Evolutionary conservation across 192 early-diverging fungal species (phyloP).

Genomic region (Dispira simplex): DNA sequence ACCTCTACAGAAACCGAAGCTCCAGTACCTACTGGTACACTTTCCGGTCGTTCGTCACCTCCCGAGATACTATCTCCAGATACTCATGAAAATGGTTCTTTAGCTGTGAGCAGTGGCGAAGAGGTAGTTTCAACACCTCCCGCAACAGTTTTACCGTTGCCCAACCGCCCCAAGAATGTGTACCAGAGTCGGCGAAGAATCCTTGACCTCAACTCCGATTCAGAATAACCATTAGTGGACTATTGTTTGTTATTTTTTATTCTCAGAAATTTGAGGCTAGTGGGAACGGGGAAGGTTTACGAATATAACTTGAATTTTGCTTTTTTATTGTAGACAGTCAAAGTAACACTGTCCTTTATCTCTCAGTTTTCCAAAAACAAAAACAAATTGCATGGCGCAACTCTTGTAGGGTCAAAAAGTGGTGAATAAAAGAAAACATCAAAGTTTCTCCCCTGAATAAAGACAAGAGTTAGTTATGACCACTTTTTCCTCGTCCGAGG

Average conservation of each 20-base stretch:
- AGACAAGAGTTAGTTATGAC: no score
- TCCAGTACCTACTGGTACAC: not conserved
- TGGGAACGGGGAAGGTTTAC: no score
- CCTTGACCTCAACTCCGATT: not conserved
- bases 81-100: not conserved
- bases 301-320: no score
- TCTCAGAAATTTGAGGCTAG: no score
- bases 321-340: no score
- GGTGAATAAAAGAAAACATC: no score
- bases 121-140: not conserved
- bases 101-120: not conserved
- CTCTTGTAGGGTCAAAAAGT: no score
- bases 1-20: not conserved
- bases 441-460: no score
- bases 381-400: no score
- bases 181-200: conserved; percentile 5
- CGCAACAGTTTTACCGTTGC: not conserved
- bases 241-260: not conserved
- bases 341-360: no score
- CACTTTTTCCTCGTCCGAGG: no score
- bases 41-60: not conserved
- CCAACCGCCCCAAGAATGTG: not conserved
- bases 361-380: no score
- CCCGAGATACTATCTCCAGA: not conserved
- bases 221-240: not conserved